phyloP scores from a whole-genome alignment of 176 grass and related monocot genomes.

The Rhipidocladum racemiflorum region DNA sequence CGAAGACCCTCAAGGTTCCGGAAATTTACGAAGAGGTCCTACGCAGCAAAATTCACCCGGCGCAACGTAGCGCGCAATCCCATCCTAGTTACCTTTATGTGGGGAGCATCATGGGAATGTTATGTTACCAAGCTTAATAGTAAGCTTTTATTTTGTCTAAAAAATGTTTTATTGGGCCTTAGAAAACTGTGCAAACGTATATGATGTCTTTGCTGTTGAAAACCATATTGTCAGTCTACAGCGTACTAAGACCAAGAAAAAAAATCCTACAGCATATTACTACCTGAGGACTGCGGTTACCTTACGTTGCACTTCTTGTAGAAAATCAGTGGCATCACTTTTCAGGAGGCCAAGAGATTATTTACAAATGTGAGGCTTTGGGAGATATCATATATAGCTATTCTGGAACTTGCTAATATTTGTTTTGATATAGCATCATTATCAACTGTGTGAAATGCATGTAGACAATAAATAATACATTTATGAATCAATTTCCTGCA shows the following conservation, averaged over 20 bases:
- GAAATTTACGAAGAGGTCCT: too few relatives aligned
- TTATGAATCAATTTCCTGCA: background rate
- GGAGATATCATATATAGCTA: background rate
- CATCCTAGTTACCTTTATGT: background rate
- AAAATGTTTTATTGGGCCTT: background rate
- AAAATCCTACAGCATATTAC: too few relatives aligned
- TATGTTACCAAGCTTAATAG: too few relatives aligned
- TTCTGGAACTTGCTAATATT: background rate
- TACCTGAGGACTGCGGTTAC: too few relatives aligned
- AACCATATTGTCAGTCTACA: background rate
- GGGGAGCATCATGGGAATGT: background rate
- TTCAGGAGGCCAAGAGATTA: background rate
- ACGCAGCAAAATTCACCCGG: too few relatives aligned
- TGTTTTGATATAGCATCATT: background rate
- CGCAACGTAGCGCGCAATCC: too few relatives aligned
- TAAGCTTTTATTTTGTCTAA: too few relatives aligned
- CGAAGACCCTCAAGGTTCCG: too few relatives aligned
- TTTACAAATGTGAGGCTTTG: background rate
- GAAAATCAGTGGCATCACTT: too few relatives aligned
- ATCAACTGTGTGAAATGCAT: conserved; percentile 8
- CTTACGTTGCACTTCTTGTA: too few relatives aligned
- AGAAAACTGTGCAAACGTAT: too few relatives aligned
- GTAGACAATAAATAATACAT: background rate
- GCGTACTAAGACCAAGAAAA: too few relatives aligned
- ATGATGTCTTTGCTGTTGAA: background rate